These are phyloP conservation scores for Betula pendula DNA, from an alignment of 306 rosid genomes.

Conservation along the genomic window DNA sequence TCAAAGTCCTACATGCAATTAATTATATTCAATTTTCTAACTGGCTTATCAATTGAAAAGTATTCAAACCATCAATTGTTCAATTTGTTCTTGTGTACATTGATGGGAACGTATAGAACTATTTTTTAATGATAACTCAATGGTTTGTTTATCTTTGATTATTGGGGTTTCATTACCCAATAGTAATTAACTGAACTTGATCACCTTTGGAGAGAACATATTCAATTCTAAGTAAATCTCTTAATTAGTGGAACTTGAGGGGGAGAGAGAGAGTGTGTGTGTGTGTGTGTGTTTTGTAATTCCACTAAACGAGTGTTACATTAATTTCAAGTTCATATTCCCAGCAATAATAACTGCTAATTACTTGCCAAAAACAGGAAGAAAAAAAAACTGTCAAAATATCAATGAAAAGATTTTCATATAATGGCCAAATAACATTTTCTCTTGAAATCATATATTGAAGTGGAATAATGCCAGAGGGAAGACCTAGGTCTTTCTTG, in stretches of 20 bases:
- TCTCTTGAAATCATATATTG: too few species aligned
- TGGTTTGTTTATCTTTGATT: conserved; percentile 10
- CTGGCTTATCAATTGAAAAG: conserved; percentile 20
- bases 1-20: conserved; percentile 39
- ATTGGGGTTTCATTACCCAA: background rate
- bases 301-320: background rate
- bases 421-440: too few species aligned
- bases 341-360: too few species aligned
- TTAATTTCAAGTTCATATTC: too few species aligned
- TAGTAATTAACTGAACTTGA: conserved; percentile 31
- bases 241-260: background rate
- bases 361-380: too few species aligned
- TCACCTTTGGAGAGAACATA: conserved; percentile 16
- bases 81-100: conserved; percentile 1
- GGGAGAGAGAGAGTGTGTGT: background rate
- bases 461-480: too few species aligned
- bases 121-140: background rate
- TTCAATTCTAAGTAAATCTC: background rate
- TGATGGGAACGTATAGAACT: background rate
- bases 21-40: conserved; percentile 31
- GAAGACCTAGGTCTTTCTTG: too few species aligned
- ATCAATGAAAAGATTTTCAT: too few species aligned
- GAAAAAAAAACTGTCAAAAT: too few species aligned
- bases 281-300: background rate
- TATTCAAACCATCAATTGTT: background rate